Evolutionary conservation across 139 green algal genomes (phyloP), one percentile per base, ranked within the genome.

Genomic region (Pseudopediastrum boryanum): DNA sequence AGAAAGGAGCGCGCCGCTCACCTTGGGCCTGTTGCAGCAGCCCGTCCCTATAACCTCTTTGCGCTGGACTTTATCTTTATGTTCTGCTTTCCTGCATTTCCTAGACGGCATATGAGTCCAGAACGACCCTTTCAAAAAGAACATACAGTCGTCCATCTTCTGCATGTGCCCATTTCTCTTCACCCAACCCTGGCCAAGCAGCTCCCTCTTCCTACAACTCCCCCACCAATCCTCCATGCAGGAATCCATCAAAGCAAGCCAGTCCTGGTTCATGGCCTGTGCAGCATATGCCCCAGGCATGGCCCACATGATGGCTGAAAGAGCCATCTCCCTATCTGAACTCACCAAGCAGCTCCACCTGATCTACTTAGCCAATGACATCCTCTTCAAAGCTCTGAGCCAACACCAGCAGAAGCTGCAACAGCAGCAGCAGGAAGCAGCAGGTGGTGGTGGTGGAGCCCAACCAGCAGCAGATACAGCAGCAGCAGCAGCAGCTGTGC

Each of bases 311-410:
- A 89, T 96, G 81, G 83, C 84, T 0, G 31, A 66, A 5, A 67
- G 86, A 1, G 64, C 73, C 0, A 39, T 84, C 25, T 48, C 75
- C 10, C 44, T 82, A 0, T 7, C 36, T 16, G 85, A 91, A 27
- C 87, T 87, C 50, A 84, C 92, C 2, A 69, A 77, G 72, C 86
- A 92, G 81, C 86, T 98, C 64, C 94, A 97, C 58, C 62, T 96
- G 5, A 72, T 98, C 19, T 98, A 97, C 80, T 86, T 98, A 38
- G 87, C 89, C 35, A 98, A 98, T 65, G 94, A 98, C 82, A 91
- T 98, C 31, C 74, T 98, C 31, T 95, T 98, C 66, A 94, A 94
- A 54, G 41, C 74, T n/a, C 39, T 73, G n/a, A 61, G 43, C n/a
- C 59, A 43, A 64, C 21, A 46, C 35, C 61, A 71, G 73, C 73